Conservation (phyloP, 129 eudicot species). For the Helichrysum umbraculigerum region DNA sequence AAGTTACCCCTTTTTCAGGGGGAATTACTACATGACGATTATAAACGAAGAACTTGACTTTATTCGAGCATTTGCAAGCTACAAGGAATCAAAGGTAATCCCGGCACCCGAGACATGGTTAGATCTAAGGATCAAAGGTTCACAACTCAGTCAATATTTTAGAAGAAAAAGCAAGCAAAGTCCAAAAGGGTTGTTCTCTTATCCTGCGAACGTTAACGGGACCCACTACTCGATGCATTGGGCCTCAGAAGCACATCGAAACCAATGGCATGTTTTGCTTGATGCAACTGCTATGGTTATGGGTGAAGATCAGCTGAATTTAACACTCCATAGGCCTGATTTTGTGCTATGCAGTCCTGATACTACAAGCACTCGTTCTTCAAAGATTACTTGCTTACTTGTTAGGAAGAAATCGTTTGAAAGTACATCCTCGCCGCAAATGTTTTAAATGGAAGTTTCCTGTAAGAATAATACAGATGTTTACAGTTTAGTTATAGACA, state of each 20-base stretch:
- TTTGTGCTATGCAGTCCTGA: conserved; percentile 67
- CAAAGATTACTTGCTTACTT: conserved; percentile 67
- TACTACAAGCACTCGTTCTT: conserved; percentile 42
- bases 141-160: conserved; percentile 74
- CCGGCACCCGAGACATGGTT: conserved; percentile 62
- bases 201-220: conserved; percentile 59
- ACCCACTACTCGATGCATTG: conserved; percentile 77
- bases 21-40: conserved; percentile 57
- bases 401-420: conserved; percentile 59
- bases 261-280: conserved; percentile 74
- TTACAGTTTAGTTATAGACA: conserved; percentile 7
- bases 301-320: conserved; percentile 60
- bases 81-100: conserved; percentile 55
- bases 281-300: conserved; percentile 58
- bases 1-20: conserved; percentile 69
- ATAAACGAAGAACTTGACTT: conserved; percentile 51
- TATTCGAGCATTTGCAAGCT: conserved; percentile 53
- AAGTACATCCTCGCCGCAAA: conserved; percentile 26
- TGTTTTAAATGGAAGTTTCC: background rate
- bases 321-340: conserved; percentile 72
- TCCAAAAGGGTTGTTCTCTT: conserved; percentile 68
- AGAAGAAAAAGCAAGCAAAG: conserved; percentile 61
- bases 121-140: conserved; percentile 73
- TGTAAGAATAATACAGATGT: conserved; percentile 21
- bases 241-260: conserved; percentile 78